These are phyloP conservation scores for Seiridium cupressi DNA, from an alignment of 2,329 filamentous ascomycete species.

Conservation along the genomic window DNA sequence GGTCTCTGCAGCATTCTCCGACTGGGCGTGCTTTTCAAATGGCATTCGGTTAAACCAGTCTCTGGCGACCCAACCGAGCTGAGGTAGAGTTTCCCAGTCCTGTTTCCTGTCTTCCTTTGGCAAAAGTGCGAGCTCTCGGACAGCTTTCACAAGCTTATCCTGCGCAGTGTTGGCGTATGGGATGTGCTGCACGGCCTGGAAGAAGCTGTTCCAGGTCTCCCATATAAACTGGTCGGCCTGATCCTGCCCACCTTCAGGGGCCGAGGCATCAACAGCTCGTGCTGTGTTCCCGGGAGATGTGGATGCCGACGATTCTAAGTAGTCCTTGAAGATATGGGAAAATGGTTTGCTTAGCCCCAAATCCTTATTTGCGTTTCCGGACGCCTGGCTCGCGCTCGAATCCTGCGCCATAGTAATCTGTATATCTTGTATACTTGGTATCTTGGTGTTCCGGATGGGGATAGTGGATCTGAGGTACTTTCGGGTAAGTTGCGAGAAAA, in stretches of 20 bases:
- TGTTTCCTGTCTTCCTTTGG: conserved; percentile 19
- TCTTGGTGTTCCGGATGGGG: no score
- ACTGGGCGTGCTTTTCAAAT: neutral
- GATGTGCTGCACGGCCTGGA: conserved; percentile 21
- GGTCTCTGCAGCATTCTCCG: conserved; percentile 10
- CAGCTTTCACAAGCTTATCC: conserved; percentile 22
- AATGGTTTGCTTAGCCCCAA: conserved; percentile 6
- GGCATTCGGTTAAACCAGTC: conserved; percentile 17
- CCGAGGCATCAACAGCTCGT: conserved; percentile 13
- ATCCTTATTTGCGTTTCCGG: neutral
- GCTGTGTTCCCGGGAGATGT: conserved; percentile 14
- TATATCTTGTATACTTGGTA: neutral
- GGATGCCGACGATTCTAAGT: conserved; percentile 12
- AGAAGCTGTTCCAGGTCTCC: conserved; percentile 20
- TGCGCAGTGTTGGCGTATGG: conserved; percentile 20
- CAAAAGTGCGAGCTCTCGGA: conserved; percentile 22
- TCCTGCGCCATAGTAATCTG: neutral
- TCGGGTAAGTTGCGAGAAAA: no score
- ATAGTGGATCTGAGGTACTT: no score
- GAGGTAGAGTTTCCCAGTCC: conserved; percentile 23
- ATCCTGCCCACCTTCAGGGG: conserved; percentile 1
- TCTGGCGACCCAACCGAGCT: conserved; percentile 19
- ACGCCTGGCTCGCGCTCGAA: neutral
- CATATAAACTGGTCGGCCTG: conserved; percentile 21
- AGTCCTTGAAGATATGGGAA: conserved; percentile 20